Base-by-base conservation (phyloP, 257 asterid species). In the Solanum verrucosum region DNA sequence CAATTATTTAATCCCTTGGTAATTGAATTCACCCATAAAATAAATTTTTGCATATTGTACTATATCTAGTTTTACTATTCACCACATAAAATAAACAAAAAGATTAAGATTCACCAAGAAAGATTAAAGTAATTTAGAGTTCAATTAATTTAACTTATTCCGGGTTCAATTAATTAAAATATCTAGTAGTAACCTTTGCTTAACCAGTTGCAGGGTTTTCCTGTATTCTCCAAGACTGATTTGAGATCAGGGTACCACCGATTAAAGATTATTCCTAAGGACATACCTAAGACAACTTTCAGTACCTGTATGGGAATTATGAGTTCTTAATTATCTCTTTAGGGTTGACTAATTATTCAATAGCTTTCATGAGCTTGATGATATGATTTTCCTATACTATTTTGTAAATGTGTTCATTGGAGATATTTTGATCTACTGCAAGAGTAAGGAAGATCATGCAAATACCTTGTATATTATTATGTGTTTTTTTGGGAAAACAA, bases 51-150 rank as follows among this genome's bases (percentile, higher is more conserved):
- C 13, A 82, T 82, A 25, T 25, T 83, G 71, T 44, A 84, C 63
- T 52, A 52, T 52, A 52, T 52, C 23, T 2, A 16, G 63, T 49
- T 14, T 1, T 49, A 15, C 67, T 7, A 31, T 46, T 86, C 13
- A 71, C 49, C 91, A 78, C 93, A 93, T 91, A 90, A 93, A 93
- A 91, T 92, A 88, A 92, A 52, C 86, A 73, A n/a, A 25, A 83
- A 29, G 87, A 87, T 89, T 74, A 88, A 91, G 87, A 75, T 13
- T 79, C 85, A 65, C 74, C 40, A 56, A 85, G 60, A 77, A 79
- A 52, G 87, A 68, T 13, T 52, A 65, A 70, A 68, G 52, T 75
- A 83, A 84, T 59, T 86, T 75, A 20, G 59, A 86, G 68, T 78
- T 40, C 75, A 65, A 78, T 87, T 44, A 84, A 75, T 29, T 20